These are phyloP conservation scores for Chalciporus chontae DNA, from an alignment of 768 basidiomycete genomes.

Conservation along the genomic window DNA sequence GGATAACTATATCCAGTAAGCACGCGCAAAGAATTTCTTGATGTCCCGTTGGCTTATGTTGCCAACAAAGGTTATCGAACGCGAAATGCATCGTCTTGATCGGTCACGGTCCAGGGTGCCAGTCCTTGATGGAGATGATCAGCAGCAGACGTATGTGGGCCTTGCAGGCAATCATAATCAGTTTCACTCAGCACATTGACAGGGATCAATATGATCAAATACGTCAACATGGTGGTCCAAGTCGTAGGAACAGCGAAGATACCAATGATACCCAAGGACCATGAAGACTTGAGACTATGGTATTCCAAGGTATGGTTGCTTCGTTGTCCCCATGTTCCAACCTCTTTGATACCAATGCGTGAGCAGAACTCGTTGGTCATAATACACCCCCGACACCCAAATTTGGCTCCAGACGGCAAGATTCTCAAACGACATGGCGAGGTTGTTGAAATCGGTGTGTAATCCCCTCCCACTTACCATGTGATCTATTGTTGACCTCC, in stretches of 20 bases:
- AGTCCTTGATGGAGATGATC: conserved; percentile 71
- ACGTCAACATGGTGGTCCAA: conserved; percentile 72
- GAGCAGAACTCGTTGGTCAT: conserved; percentile 68
- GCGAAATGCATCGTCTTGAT: conserved; percentile 76
- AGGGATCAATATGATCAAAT: conserved; percentile 55
- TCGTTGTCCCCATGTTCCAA: conserved; percentile 10
- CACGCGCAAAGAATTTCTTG: conserved; percentile 3
- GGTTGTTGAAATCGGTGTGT: conserved; percentile 59
- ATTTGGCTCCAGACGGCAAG: conserved; percentile 37
- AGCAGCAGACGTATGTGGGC: conserved; percentile 58
- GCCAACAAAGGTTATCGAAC: conserved; percentile 54
- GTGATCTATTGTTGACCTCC: neutral
- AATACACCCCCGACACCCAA: conserved; percentile 60
- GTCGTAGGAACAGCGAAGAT: conserved; percentile 65
- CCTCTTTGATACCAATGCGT: conserved; percentile 6
- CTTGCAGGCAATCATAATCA: neutral
- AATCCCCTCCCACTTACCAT: neutral
- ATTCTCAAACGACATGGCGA: conserved; percentile 60
- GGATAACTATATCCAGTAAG: conserved; percentile 95
- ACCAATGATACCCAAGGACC: conserved; percentile 52
- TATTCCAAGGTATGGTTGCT: conserved; percentile 55
- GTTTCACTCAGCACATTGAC: neutral
- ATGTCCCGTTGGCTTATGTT: neutral
- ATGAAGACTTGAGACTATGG: conserved; percentile 63
- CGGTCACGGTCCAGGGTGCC: conserved; percentile 84